Base-by-base conservation (phyloP, 2,329 filamentous ascomycete genomes). In the Colletotrichum sp. region DNA sequence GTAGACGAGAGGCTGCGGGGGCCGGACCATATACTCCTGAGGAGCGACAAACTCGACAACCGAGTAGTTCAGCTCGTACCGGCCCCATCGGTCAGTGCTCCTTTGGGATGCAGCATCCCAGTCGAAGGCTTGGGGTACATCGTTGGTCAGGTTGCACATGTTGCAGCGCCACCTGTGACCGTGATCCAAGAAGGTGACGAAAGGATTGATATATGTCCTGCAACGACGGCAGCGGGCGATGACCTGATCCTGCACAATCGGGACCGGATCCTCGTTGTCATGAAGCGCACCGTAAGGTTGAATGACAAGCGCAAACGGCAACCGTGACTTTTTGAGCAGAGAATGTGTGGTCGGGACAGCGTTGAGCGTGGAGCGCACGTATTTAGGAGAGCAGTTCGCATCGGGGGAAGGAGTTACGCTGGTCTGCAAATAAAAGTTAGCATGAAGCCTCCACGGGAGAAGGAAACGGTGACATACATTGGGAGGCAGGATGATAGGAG, bases 1-100 rank as follows among this genome's bases (percentile, higher is more conserved):
- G 83, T 98, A 98, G 52, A 98, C 96, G 52, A 98, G 89, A 52
- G 97, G 97, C 85, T 98, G 96, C 60, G 97, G 97, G 72, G 97
- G 96, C 77, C 97, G 94, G 44, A 99, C 97, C 97, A 99, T 99
- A 86, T 99, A 99, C 86, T 99, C 97, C 85, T 99, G 97, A 3
- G 97, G 97, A 15, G 97, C 97, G 79, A 99, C 95, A 82, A 98
- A 99, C 83, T 99, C 97, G 76, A 98, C 96, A 44, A 98, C 96
- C n/a, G 96, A 91, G 83, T 98, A 94, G 87, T 99, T 99, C 77
- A 99, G 89, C 84, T 99, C 97, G 52, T 95, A 91, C 80, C 97
- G 91, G 84, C 98, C 93, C 94, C 97, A 98, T 82, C 97, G 90
- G 84, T 99, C 96, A 67, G 98, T 93, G 68, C 93, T 94, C 88